These are phyloP conservation scores for Trichoderma orchidacearum DNA, from an alignment of 495 filamentous ascomycete species.

Conservation along the genomic window DNA sequence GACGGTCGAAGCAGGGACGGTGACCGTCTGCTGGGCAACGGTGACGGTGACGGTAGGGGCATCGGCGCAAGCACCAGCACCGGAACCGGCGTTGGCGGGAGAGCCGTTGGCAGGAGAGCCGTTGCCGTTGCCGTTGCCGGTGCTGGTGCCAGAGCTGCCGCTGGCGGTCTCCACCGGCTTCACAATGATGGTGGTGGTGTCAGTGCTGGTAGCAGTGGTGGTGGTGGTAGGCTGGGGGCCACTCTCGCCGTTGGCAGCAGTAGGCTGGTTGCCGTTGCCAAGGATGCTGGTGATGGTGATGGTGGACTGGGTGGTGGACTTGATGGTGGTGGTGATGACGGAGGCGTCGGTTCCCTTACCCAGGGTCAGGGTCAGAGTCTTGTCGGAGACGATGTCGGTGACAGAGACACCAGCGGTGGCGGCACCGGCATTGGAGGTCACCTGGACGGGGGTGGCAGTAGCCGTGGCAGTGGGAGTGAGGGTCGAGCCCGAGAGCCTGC, in stretches of 20 bases:
- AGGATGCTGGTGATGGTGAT: slow-evolving; percentile 1
- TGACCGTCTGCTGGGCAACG: slow-evolving; percentile 1
- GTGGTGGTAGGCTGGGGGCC: slow-evolving; percentile 7
- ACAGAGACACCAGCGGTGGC: not conserved
- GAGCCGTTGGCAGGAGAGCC: not conserved
- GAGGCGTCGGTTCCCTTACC: not conserved
- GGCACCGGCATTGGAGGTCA: not conserved
- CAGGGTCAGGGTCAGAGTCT: slow-evolving; percentile 1
- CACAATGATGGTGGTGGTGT: not conserved
- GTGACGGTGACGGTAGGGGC: slow-evolving; percentile 1
- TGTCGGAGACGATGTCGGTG: not conserved
- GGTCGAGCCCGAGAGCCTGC: not conserved
- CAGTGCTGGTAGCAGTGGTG: not conserved
- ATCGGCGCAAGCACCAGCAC: not conserved
- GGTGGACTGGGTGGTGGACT: not conserved
- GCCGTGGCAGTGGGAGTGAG: not conserved
- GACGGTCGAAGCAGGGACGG: slow-evolving; percentile 4
- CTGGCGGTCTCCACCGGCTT: not conserved
- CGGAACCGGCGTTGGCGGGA: not conserved
- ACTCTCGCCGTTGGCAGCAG: slow-evolving; percentile 38
- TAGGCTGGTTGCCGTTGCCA: slow-evolving; percentile 14
- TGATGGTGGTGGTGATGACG: slow-evolving; percentile 2
- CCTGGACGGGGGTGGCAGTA: not conserved
- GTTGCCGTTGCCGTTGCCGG: not conserved
- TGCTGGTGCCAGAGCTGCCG: not conserved